phyloP scores from a whole-genome alignment of 2,329 filamentous ascomycete genomes.

The Graphium sp. region DNA sequence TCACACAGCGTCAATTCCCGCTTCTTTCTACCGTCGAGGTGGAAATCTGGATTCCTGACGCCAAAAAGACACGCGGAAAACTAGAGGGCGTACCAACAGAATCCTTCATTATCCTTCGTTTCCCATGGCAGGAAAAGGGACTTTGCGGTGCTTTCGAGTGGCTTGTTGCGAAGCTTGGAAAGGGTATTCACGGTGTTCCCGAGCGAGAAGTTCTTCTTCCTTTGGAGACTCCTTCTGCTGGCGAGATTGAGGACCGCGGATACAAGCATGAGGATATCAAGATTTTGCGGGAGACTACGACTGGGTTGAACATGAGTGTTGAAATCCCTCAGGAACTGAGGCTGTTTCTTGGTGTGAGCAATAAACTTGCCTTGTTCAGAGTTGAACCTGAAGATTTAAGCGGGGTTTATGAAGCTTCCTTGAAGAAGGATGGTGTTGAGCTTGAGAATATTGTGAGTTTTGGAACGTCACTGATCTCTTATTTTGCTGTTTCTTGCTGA shows the following conservation, averaged over 20 bases:
- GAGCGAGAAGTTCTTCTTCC: slow-evolving; percentile 52
- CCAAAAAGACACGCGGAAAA: slow-evolving; percentile 30
- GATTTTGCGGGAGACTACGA: slow-evolving; percentile 44
- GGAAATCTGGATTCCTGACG: slow-evolving; percentile 54
- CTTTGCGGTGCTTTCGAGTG: slow-evolving; percentile 26
- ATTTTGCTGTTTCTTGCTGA: not conserved
- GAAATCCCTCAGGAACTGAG: slow-evolving; percentile 46
- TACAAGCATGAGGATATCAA: slow-evolving; percentile 45
- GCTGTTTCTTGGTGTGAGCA: slow-evolving; percentile 49
- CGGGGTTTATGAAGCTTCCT: slow-evolving; percentile 43
- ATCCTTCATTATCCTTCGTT: slow-evolving; percentile 48
- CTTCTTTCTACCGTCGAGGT: slow-evolving; percentile 53
- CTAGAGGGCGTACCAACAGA: slow-evolving; percentile 19
- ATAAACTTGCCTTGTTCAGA: slow-evolving; percentile 51
- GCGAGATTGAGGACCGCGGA: slow-evolving; percentile 37
- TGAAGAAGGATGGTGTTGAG: slow-evolving; percentile 36
- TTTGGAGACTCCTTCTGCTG: slow-evolving; percentile 38
- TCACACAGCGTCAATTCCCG: slow-evolving; percentile 54
- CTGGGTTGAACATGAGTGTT: slow-evolving; percentile 36
- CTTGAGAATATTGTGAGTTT: slow-evolving; percentile 52
- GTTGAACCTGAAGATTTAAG: slow-evolving; percentile 40
- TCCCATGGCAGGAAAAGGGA: slow-evolving; percentile 41
- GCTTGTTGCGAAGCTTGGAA: slow-evolving; percentile 30
- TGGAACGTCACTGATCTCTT: slow-evolving; percentile 4
- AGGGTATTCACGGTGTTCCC: slow-evolving; percentile 29